Percentiles rank a stretch among this genome's conserved stretches.
Evolutionary conservation across 805 yeast genomes (phyloP).

Genomic region (Suhomyces pyralidae): DNA sequence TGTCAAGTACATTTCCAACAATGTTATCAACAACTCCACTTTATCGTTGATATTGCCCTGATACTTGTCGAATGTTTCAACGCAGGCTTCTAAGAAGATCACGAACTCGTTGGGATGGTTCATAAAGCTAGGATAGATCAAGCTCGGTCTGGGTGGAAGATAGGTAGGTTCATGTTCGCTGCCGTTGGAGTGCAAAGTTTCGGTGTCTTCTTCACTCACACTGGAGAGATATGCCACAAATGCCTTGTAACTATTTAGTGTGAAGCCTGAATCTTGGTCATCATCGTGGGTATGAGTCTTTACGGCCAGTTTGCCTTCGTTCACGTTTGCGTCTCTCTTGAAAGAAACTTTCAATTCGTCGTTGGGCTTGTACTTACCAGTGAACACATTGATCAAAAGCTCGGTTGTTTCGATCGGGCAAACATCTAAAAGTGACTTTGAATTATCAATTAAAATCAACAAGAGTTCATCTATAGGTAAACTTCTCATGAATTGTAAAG

Average conservation of each 20-base stretch:
- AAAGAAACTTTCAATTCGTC: slow-evolving; percentile 9
- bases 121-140: slow-evolving; percentile 84
- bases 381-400: slow-evolving; percentile 78
- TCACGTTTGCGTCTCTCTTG: slow-evolving; percentile 4
- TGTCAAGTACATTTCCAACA: slow-evolving; percentile 77
- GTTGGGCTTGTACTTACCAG: slow-evolving; percentile 69
- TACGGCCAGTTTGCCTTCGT: slow-evolving; percentile 5
- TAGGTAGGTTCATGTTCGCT: slow-evolving; percentile 57
- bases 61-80: slow-evolving; percentile 70
- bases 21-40: slow-evolving; percentile 68
- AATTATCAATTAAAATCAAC: slow-evolving; percentile 63
- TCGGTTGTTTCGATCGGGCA: slow-evolving; percentile 81
- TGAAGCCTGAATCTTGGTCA: slow-evolving; percentile 10
- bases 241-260: slow-evolving; percentile 30
- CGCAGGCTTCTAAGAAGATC: slow-evolving; percentile 86
- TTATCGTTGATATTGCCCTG: slow-evolving; percentile 71
- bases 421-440: slow-evolving; percentile 60
- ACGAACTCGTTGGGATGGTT: slow-evolving; percentile 85
- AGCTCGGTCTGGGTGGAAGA: slow-evolving; percentile 85
- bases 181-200: slow-evolving; percentile 4
- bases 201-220: background rate
- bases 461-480: slow-evolving; percentile 74
- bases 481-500: slow-evolving; percentile 64
- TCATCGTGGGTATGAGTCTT: slow-evolving; percentile 7
- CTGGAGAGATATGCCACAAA: slow-evolving; percentile 30